Evolutionary conservation across 176 grass and related monocot species (phyloP).

Genomic region (Rhynchospora breviuscula): DNA sequence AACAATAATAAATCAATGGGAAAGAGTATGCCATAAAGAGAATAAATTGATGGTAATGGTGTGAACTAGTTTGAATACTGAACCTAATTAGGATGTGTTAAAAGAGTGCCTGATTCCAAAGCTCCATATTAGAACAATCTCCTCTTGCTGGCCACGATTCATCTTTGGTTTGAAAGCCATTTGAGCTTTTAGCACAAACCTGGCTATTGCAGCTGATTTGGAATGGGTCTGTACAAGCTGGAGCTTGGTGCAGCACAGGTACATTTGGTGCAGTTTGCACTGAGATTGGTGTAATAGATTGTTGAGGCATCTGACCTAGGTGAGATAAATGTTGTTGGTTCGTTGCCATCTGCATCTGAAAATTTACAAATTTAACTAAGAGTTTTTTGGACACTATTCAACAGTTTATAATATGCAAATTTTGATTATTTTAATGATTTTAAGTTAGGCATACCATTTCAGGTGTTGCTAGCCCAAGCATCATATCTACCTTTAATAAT

Average conservation of each 20-base stretch:
- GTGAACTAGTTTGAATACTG: no score
- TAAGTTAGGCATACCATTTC: not conserved
- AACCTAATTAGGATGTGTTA: no score
- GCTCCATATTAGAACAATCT: no score
- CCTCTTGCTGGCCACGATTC: no score
- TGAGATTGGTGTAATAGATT: no score
- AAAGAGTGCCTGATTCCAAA: no score
- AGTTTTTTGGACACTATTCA: not conserved
- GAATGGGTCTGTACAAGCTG: conserved; percentile 10
- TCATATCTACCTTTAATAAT: no score
- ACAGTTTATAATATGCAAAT: not conserved
- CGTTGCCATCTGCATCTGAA: not conserved
- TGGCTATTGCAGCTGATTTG: conserved; percentile 32
- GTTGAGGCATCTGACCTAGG: not conserved
- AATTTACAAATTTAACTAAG: not conserved
- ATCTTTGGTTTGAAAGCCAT: no score
- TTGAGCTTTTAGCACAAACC: conserved; percentile 29
- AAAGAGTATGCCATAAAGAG: no score
- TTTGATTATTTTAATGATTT: not conserved
- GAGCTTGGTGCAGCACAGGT: not conserved
- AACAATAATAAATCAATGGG: no score
- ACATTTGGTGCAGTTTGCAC: not conserved
- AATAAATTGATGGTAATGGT: no score
- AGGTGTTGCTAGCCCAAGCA: not conserved
- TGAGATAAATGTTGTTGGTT: not conserved